Conservation (phyloP, 2,329 filamentous ascomycete species). For the Neonectria hederae region DNA sequence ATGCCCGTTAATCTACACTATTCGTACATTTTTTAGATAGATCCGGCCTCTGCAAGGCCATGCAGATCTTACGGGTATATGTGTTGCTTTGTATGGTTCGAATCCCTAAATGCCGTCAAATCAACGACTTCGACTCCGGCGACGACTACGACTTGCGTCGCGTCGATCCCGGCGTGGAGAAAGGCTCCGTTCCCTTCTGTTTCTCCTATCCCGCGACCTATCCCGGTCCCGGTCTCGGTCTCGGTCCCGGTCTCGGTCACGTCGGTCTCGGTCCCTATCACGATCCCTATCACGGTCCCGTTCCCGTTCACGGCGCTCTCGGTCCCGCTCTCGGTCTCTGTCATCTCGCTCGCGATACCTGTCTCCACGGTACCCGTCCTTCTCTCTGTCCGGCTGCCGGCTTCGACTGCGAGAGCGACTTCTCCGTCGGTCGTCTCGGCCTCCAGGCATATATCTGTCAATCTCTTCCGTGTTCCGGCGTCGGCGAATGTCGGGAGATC, state of each 20-base stretch:
- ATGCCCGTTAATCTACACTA: not conserved
- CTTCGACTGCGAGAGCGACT: conserved; percentile 50
- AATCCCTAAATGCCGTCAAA: not conserved
- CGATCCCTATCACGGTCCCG: conserved; percentile 39
- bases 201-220: conserved; percentile 33
- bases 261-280: conserved; percentile 38
- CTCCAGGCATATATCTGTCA: conserved; percentile 59
- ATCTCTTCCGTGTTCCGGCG: conserved; percentile 42
- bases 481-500: conserved; percentile 52
- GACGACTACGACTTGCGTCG: conserved; percentile 52
- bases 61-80: conserved; percentile 32
- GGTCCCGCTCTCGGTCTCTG: conserved; percentile 40
- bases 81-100: not conserved
- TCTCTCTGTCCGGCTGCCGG: conserved; percentile 42
- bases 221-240: conserved; percentile 12
- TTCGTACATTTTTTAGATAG: not conserved
- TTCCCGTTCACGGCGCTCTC: conserved; percentile 39
- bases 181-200: conserved; percentile 46
- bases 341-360: conserved; percentile 49
- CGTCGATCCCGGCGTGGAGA: conserved; percentile 49
- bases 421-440: conserved; percentile 52
- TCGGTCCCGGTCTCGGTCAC: conserved; percentile 36
- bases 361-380: conserved; percentile 41
- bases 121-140: conserved; percentile 52
- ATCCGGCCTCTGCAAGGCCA: not conserved